Percentiles rank a stretch among this genome's conserved stretches.
Evolutionary conservation across 495 filamentous ascomycete species (phyloP).

Genomic region (Hamigera avellanea): DNA sequence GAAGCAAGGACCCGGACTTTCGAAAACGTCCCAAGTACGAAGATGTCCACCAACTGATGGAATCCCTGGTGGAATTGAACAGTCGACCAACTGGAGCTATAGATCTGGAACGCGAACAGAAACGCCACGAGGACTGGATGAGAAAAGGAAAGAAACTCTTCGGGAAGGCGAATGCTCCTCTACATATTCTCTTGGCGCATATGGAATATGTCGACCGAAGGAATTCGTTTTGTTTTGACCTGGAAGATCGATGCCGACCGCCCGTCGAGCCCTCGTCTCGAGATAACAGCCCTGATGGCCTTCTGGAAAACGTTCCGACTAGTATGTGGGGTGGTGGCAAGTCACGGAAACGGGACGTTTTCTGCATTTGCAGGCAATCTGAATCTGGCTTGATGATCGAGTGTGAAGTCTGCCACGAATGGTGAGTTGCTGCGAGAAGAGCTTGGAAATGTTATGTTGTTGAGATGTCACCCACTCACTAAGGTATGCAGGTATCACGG

Average conservation of each 20-base stretch:
- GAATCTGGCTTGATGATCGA: slow-evolving; percentile 99
- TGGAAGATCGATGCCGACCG: slow-evolving; percentile 76
- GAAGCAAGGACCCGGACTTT: slow-evolving; percentile 61
- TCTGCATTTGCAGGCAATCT: slow-evolving; percentile 88
- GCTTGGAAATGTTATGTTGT: slow-evolving; percentile 55
- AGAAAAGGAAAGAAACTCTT: slow-evolving; percentile 95
- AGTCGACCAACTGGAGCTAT: slow-evolving; percentile 84
- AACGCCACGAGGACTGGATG: slow-evolving; percentile 99
- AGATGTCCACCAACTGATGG: slow-evolving; percentile 82
- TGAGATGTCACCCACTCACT: slow-evolving; percentile 6
- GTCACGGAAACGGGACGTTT: slow-evolving; percentile 63
- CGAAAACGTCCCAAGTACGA: slow-evolving; percentile 77
- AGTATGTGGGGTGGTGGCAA: slow-evolving; percentile 35
- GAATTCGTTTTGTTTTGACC: slow-evolving; percentile 84
- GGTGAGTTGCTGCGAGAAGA: slow-evolving; percentile 40
- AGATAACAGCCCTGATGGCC: slow-evolving; percentile 65
- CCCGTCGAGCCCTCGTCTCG: slow-evolving; percentile 88
- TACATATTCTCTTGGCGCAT: slow-evolving; percentile 87
- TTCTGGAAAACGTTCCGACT: slow-evolving; percentile 31
- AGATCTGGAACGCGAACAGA: slow-evolving; percentile 90
- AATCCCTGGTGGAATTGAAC: slow-evolving; percentile 73
- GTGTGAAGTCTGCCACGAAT: slow-evolving; percentile 95
- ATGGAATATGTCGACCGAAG: slow-evolving; percentile 88
- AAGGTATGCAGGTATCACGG: slow-evolving; percentile 69
- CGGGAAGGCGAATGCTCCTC: slow-evolving; percentile 92